Conservation (phyloP, 345 rosid genomes). For the Litchi chinensis region DNA sequence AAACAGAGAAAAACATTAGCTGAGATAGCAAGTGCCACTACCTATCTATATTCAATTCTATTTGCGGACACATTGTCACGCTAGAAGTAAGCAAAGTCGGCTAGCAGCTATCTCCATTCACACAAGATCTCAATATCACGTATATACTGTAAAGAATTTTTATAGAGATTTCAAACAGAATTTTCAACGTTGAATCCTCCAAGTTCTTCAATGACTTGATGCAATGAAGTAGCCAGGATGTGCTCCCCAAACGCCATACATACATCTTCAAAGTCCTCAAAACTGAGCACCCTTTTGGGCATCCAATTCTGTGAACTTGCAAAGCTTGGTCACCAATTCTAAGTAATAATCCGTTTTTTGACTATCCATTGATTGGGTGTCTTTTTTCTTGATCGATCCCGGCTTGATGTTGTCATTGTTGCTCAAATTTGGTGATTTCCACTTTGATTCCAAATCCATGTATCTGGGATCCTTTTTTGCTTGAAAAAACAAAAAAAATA, state of each 20-base stretch:
- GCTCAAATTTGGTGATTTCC: slow-evolving; percentile 19
- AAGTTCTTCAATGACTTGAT: too few relatives aligned
- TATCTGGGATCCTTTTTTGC: slow-evolving; percentile 9
- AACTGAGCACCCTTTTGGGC: too few relatives aligned
- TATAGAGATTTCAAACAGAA: not conserved
- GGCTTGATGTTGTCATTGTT: not conserved
- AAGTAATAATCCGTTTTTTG: slow-evolving; percentile 32
- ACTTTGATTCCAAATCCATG: slow-evolving; percentile 17
- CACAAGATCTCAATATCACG: not conserved
- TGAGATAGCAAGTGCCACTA: too few relatives aligned
- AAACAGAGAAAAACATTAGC: too few relatives aligned
- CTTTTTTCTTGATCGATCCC: slow-evolving; percentile 3
- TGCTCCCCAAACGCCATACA: too few relatives aligned
- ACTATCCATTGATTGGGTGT: not conserved
- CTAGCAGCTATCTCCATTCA: slow-evolving; percentile 15
- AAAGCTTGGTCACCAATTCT: slow-evolving; percentile 43
- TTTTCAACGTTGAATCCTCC: slow-evolving; percentile 34
- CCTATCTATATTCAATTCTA: not conserved
- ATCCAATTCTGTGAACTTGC: slow-evolving; percentile 46
- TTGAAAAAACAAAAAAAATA: not conserved
- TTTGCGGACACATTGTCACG: not conserved
- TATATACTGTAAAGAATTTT: not conserved
- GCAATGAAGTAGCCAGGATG: too few relatives aligned
- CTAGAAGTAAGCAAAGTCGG: slow-evolving; percentile 7
- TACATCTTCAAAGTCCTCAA: too few relatives aligned